Percentiles rank a stretch among this genome's conserved stretches.
These are phyloP conservation scores for Xerocomellus dryophilus DNA, from an alignment of 768 basidiomycete species.

Conservation along the genomic window DNA sequence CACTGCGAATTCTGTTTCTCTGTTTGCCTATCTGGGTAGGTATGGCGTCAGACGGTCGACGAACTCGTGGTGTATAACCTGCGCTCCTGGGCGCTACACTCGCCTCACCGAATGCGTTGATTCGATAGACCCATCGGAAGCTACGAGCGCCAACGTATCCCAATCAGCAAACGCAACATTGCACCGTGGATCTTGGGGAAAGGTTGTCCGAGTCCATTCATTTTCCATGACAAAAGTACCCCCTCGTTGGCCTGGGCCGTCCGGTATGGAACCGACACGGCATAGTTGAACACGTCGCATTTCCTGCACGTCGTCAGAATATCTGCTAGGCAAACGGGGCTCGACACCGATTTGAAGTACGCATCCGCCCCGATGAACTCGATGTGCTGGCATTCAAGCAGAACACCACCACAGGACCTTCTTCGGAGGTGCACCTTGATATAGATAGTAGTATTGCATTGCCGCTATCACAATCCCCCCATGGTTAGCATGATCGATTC, in stretches of 20 bases:
- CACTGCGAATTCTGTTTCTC: constrained; percentile 42
- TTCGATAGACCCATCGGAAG: constrained; percentile 53
- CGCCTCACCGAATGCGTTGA: constrained; percentile 48
- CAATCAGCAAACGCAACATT: constrained; percentile 49
- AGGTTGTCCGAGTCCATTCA: constrained; percentile 6
- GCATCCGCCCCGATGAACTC: constrained; percentile 59
- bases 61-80: constrained; percentile 46
- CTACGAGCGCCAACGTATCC: too few species aligned
- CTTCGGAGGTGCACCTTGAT: constrained; percentile 52
- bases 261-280: constrained; percentile 49
- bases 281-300: constrained; percentile 39
- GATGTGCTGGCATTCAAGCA: constrained; percentile 49
- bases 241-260: constrained; percentile 47
- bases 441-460: constrained; percentile 52
- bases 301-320: constrained; percentile 25
- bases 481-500: constrained; percentile 33
- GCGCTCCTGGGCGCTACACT: too few species aligned
- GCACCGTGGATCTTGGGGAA: constrained; percentile 51
- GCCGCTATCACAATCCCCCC: constrained; percentile 32
- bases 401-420: too few species aligned
- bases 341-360: constrained; percentile 46
- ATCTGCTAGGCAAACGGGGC: background rate
- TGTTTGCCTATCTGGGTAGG: constrained; percentile 31
- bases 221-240: constrained; percentile 32
- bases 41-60: constrained; percentile 9